A percentile compares a stretch with the other conserved stretches of the same genome.
Conservation (phyloP, 2,329 filamentous ascomycete genomes). For the Cladosporium sp. region DNA sequence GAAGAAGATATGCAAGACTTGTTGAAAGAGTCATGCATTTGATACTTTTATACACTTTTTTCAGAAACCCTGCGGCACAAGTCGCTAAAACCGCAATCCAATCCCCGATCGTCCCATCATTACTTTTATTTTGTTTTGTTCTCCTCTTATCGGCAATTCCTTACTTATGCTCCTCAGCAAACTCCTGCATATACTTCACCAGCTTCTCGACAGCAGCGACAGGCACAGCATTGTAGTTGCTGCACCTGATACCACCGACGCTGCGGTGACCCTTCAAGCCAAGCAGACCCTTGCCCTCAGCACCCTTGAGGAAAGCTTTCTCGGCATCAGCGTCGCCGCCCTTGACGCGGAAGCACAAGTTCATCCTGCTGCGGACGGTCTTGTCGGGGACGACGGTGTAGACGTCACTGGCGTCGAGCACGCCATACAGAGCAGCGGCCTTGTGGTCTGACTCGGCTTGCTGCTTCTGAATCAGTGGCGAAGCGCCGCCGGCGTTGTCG, state of each 20-base stretch:
- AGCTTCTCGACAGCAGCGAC: slow-evolving; percentile 67
- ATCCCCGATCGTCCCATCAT: not conserved
- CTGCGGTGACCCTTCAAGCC: slow-evolving; percentile 87
- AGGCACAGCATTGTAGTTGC: slow-evolving; percentile 85
- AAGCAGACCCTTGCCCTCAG: slow-evolving; percentile 65
- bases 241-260: slow-evolving; percentile 81
- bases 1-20: not conserved
- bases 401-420: slow-evolving; percentile 70
- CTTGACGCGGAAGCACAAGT: slow-evolving; percentile 84
- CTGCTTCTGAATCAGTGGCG: slow-evolving; percentile 71
- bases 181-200: slow-evolving; percentile 63
- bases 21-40: not conserved
- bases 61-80: not conserved
- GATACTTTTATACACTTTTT: not conserved
- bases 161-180: slow-evolving; percentile 40
- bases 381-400: slow-evolving; percentile 79
- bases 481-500: slow-evolving; percentile 44
- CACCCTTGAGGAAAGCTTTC: slow-evolving; percentile 75
- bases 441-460: slow-evolving; percentile 73
- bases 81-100: not conserved
- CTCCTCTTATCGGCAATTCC: not conserved
- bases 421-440: slow-evolving; percentile 71
- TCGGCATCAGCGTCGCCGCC: slow-evolving; percentile 66
- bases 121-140: not conserved
- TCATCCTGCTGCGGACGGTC: slow-evolving; percentile 80